Percentiles rank a stretch among this genome's conserved stretches.
phyloP scores from a whole-genome alignment of 768 basidiomycete genomes.

The Leccinum subgranulosum region DNA sequence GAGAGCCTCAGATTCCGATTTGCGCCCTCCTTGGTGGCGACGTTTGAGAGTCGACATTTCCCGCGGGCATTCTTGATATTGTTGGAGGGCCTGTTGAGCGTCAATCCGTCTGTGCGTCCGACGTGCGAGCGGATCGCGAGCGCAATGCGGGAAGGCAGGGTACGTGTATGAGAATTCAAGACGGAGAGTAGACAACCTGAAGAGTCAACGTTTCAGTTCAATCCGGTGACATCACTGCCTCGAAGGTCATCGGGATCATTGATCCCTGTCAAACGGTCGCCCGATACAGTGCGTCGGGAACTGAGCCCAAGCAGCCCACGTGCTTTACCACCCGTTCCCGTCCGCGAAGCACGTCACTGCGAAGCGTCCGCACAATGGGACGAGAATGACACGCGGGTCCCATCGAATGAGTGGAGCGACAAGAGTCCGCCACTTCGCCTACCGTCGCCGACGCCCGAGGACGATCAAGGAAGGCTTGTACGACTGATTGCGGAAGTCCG shows the following conservation, averaged over 20 bases:
- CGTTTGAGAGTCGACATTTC: constrained; percentile 70
- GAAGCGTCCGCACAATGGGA: constrained; percentile 4
- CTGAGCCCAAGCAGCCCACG: constrained; percentile 6
- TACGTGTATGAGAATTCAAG: constrained; percentile 34
- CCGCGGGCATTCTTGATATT: constrained; percentile 69
- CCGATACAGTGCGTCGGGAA: constrained; percentile 11
- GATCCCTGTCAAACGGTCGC: constrained; percentile 21
- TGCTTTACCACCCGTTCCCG: constrained; percentile 17
- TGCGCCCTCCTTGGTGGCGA: constrained; percentile 44
- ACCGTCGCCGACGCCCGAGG: constrained; percentile 3
- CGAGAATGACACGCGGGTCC: background rate
- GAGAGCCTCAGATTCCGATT: constrained; percentile 47
- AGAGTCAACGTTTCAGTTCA: constrained; percentile 23
- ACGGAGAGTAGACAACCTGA: background rate
- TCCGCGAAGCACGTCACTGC: background rate
- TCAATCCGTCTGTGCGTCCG: constrained; percentile 59
- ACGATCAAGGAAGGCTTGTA: background rate
- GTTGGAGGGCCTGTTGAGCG: constrained; percentile 67
- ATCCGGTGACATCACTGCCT: constrained; percentile 15
- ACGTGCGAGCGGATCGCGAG: constrained; percentile 67
- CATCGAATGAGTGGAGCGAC: constrained; percentile 1
- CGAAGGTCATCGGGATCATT: constrained; percentile 17
- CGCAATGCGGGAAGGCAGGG: constrained; percentile 70
- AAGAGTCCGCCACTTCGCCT: constrained; percentile 19
- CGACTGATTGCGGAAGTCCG: background rate